Evolutionary conservation across 345 rosid genomes (phyloP), one percentile per base, ranked within the genome.

Genomic region (Syzygium aromaticum): DNA sequence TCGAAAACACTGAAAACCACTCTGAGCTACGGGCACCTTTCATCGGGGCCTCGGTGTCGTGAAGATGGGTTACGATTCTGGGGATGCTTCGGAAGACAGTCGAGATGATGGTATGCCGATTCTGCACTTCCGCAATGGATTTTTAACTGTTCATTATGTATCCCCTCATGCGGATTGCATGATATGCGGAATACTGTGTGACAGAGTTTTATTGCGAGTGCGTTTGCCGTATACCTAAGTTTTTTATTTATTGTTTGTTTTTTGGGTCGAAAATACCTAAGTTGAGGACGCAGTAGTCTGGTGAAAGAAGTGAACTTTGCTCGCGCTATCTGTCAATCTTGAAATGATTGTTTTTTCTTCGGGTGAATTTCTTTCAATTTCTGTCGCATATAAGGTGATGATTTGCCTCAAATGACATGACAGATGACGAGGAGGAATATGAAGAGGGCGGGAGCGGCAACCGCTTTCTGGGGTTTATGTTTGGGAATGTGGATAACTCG

Each of bases 401-500:
- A 73, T 73, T 84, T 84, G 86, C 57, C 15, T 54, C 56, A 46
- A 54, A 80, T 87, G 59, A 38, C 33, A 46, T 85, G 88, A 80
- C 87, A 91, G 99, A 95, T 89, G 97, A 97, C 0, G 99, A 95
- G 22, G 97, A 96, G 88, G 98, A 95, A 67, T 92, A 93, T 88
- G 99, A 95, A 89, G 99, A 96, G 87, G 92, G 52, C 86, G 91
- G 92, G 87, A 92, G 93, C 73, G 94, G 95, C 88, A 96, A 95
- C 86, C 94, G 92, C 77, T 92, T 96, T 86, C 91, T 96, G 93
- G 99, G 98, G 23, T 98, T 98, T 91, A 95, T 98, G 94, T 98
- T 98, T 77, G 99, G 99, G 73, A 98, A 98, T 89, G 98, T 98
- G 87, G 99, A 98, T 89, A 94, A 96, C 89, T 92, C 97, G 7